Base-by-base conservation (phyloP, 2,329 filamentous ascomycete species). In the Septoria linicola region DNA sequence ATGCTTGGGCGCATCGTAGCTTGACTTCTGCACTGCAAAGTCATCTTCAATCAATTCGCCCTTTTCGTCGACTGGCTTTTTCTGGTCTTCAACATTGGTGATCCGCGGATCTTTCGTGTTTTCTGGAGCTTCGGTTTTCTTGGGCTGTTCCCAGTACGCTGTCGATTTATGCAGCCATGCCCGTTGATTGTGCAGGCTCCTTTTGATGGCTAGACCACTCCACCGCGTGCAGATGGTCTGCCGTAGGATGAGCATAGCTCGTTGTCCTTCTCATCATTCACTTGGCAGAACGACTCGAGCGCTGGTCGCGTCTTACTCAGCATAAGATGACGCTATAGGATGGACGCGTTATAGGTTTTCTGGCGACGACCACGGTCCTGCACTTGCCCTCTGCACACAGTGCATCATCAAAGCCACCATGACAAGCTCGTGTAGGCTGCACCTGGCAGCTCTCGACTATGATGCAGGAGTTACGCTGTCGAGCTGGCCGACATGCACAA, bases 1-100 rank as follows among this genome's bases (percentile, higher is more conserved):
- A 59, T 83, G 65, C 62, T 79, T 79, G 35, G 76, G 79, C 7
- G 70, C 67, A 43, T 68, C 68, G 66, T 87, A 87, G 50, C 75
- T 69, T 11, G 79, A 73, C 41, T 78, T 74, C 42, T 87, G 71
- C 5, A 73, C 71, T 4, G 83, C 81, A 66, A 80, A 87, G 59
- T 85, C 79, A 66, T 85, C 80, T 58, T 76, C 53, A 44, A 65
- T 61, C 37, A 66, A 37, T 4, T 60, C 46, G 27, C 55, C 63
- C 6, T 48, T 48, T 23, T 40, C 23, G 59, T 36, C 16, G 55
- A 54, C 25, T 14, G 35, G 4, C 19, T 48, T 48, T 35, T 48
- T 48, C 27, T 48, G 44, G 36, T 48, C 44, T 41, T 40, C 44
- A 25, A 58, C 47, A 10, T 53, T 34, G 10, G 50, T 41, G 27